Base-by-base conservation (phyloP, 2,329 filamentous ascomycete species). In the Trichoderma brevicompactum region DNA sequence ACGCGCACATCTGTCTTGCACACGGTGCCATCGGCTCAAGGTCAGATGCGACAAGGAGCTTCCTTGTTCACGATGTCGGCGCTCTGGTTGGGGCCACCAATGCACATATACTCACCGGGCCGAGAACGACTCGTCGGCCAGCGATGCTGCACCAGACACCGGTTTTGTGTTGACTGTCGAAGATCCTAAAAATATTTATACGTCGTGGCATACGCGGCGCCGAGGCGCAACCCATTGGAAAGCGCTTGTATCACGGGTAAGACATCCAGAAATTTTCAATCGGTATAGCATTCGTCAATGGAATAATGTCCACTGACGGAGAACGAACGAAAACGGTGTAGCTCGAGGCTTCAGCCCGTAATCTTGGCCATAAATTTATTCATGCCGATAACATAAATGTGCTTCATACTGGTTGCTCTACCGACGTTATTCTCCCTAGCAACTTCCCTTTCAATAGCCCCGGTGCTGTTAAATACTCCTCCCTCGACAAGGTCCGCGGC, bases 1-100 rank as follows among this genome's bases (percentile, higher is more conserved):
- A 9, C 58, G 58, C 58, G 58, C 58, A 9, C 58, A 52, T 61
- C 48, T 61, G 15, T 43, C 58, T 6, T 61, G 58, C 58, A 52
- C 46, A 38, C 58, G 58, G 15, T 61, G 58, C 1, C 58, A 61
- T 61, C 46, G 58, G 28, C 58, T 61, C 19, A 61, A 61, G 8
- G 58, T 49, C 36, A 17, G 58, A 17, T 60, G 56, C 4, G 56
- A 60, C 36, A 60, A 60, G n/a, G 34, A 60, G 7, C 19, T 50
- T 6, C 56, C 56, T 13, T 61, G 58, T 17, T 61, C 58, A 40
- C 44, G 58, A 50, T 60, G 56, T 3, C 56, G 56, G 5, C 19
- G 43, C 10, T 49, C 44, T 7, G 58, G 58, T 32, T 61, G 46
- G 46, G 58, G 46, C 5, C 36, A 34, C 2, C 46, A 52, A 7